These are phyloP conservation scores for Penicillium crystallinum DNA, from an alignment of 495 filamentous ascomycete species.

Conservation along the genomic window DNA sequence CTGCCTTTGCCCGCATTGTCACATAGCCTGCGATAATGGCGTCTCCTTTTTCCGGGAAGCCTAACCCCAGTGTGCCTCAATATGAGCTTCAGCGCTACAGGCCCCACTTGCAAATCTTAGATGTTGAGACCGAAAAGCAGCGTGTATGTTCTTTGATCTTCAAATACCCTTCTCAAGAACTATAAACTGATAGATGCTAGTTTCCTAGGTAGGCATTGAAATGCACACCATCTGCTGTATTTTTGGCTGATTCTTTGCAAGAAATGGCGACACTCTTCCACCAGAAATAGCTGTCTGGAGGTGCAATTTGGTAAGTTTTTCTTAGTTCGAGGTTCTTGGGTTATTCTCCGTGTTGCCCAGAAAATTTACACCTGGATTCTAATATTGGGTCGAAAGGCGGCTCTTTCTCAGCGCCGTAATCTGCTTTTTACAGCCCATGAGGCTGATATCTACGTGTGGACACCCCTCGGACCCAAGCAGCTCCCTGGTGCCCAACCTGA, in stretches of 20 bases:
- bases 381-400: constrained; percentile 32
- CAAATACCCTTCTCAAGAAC: constrained; percentile 11
- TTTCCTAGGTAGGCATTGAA: constrained; percentile 16
- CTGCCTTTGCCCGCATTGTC: not conserved
- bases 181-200: constrained; percentile 15
- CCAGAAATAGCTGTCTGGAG: constrained; percentile 40
- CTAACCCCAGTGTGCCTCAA: not conserved
- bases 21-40: constrained; percentile 23
- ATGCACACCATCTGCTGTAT: no score
- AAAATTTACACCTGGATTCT: not conserved
- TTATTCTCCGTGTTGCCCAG: not conserved
- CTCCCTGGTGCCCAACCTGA: constrained; percentile 53
- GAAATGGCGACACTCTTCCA: constrained; percentile 23
- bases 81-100: not conserved
- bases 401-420: constrained; percentile 54
- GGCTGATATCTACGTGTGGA: constrained; percentile 67
- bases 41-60: constrained; percentile 2
- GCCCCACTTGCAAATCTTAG: constrained; percentile 20
- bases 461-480: constrained; percentile 63
- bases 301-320: constrained; percentile 47
- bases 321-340: not conserved
- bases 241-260: constrained; percentile 15
- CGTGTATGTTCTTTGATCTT: constrained; percentile 24
- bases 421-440: constrained; percentile 75
- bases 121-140: constrained; percentile 31